Percentiles rank a stretch among this genome's conserved stretches.
Conservation (phyloP, 305 asterid genomes). For the Solanum hybrid region DNA sequence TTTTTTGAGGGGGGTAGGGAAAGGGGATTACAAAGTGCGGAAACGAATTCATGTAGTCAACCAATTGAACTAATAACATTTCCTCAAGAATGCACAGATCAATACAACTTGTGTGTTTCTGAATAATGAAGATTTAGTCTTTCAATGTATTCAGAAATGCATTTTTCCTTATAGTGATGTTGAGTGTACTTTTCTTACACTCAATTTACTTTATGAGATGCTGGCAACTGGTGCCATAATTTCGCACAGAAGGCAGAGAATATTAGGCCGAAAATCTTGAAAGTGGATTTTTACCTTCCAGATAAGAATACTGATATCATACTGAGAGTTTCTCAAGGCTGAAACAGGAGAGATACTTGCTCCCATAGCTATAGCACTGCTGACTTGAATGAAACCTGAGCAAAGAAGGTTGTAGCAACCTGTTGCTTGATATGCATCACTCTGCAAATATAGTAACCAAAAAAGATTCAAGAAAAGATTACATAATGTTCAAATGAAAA, state of each 20-base stretch:
- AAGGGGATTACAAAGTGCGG: neutral
- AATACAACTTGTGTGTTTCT: neutral
- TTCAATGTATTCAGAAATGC: neutral
- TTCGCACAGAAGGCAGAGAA: conserved; percentile 1
- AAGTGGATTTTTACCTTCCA: conserved; percentile 62
- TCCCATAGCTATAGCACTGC: conserved; percentile 78
- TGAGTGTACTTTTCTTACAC: neutral
- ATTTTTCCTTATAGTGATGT: conserved; percentile 10
- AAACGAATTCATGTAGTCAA: neutral
- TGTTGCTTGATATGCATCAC: conserved; percentile 93
- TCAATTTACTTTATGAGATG: conserved; percentile 6
- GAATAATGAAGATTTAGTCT: neutral
- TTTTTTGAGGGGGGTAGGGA: neutral
- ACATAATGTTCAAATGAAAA: neutral
- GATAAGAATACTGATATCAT: conserved; percentile 70
- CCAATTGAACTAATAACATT: neutral
- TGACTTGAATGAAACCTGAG: conserved; percentile 86
- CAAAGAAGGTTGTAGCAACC: conserved; percentile 88
- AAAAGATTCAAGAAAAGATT: neutral
- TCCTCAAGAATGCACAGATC: neutral
- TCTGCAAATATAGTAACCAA: conserved; percentile 24
- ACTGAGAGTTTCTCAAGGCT: conserved; percentile 48
- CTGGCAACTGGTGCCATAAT: conserved; percentile 6
- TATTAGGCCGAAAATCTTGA: conserved; percentile 5
- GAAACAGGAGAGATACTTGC: conserved; percentile 90